phyloP scores from a whole-genome alignment of 2,329 filamentous ascomycete genomes.

The Hypoxylon sp. region DNA sequence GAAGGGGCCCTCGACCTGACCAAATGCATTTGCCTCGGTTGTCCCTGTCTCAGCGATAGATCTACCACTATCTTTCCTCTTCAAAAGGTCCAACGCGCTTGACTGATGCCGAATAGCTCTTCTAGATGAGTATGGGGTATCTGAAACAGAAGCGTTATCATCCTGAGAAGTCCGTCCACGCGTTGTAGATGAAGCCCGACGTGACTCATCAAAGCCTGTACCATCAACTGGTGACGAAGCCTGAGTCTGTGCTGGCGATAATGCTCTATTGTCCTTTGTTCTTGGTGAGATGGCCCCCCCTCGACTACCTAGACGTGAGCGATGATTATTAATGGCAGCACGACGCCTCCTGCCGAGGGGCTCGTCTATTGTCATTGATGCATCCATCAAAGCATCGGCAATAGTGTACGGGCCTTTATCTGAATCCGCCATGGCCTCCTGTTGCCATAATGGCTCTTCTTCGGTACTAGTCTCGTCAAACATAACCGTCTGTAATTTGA shows the following conservation, averaged over 20 bases:
- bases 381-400: conserved; percentile 90
- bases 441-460: conserved; percentile 57
- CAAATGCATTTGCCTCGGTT: conserved; percentile 72
- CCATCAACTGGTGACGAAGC: conserved; percentile 50
- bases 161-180: conserved; percentile 51
- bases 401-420: conserved; percentile 78
- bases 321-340: conserved; percentile 67
- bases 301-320: conserved; percentile 60
- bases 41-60: conserved; percentile 72
- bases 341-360: conserved; percentile 69
- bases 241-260: conserved; percentile 50
- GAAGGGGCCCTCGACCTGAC: conserved; percentile 72
- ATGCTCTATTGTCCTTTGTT: conserved; percentile 55
- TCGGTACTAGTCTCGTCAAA: conserved; percentile 83
- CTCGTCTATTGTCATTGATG: conserved; percentile 88
- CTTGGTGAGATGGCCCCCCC: conserved; percentile 57
- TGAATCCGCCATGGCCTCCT: conserved; percentile 54
- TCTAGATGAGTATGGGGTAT: conserved; percentile 61
- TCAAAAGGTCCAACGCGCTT: conserved; percentile 72
- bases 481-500: conserved; percentile 90
- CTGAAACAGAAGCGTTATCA: conserved; percentile 57
- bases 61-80: conserved; percentile 72
- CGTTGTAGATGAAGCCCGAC: conserved; percentile 56
- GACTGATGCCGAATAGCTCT: conserved; percentile 69
- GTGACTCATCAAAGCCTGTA: conserved; percentile 58